A percentile compares a stretch with the other conserved stretches of the same genome.
Conservation (phyloP, 2,329 filamentous ascomycete genomes). For the Monosporascus sp. region DNA sequence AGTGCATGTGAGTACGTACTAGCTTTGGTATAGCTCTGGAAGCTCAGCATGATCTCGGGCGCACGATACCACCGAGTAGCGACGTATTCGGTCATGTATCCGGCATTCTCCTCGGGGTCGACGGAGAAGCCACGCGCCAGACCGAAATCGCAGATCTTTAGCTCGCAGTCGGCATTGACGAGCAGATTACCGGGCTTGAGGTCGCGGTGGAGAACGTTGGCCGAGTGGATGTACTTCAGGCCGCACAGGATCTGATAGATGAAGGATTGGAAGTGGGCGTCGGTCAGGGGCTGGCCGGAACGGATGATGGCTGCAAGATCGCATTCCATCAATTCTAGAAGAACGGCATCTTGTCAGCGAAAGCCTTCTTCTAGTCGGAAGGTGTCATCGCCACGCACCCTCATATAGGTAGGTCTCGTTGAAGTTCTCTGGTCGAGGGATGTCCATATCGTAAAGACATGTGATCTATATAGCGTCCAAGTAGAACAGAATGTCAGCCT, state of each 20-base stretch:
- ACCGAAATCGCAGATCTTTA: slow-evolving; percentile 99
- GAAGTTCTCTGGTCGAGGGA: slow-evolving; percentile 93
- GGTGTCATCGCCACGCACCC: slow-evolving; percentile 50
- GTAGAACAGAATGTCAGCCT: slow-evolving; percentile 30
- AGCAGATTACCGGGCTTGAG: slow-evolving; percentile 95
- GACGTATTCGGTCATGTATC: slow-evolving; percentile 99
- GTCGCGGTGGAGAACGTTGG: slow-evolving; percentile 94
- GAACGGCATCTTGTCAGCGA: slow-evolving; percentile 10
- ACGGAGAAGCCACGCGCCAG: slow-evolving; percentile 94
- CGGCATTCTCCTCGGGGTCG: slow-evolving; percentile 95
- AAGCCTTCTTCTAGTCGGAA: background rate
- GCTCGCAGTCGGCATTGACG: slow-evolving; percentile 97
- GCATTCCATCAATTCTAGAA: slow-evolving; percentile 93
- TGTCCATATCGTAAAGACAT: slow-evolving; percentile 99
- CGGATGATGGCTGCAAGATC: slow-evolving; percentile 96
- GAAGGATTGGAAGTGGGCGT: slow-evolving; percentile 99
- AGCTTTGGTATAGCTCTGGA: slow-evolving; percentile 99
- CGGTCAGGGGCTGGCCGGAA: slow-evolving; percentile 92
- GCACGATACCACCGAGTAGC: slow-evolving; percentile 93
- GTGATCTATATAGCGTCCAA: slow-evolving; percentile 67
- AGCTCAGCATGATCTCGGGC: slow-evolving; percentile 98
- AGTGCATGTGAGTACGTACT: slow-evolving; percentile 63
- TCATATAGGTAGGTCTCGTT: slow-evolving; percentile 99
- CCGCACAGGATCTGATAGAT: slow-evolving; percentile 99
- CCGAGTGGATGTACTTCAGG: slow-evolving; percentile 98